Base-by-base conservation (phyloP, 2,329 filamentous ascomycete species). In the Akanthomyces dipterigenus region DNA sequence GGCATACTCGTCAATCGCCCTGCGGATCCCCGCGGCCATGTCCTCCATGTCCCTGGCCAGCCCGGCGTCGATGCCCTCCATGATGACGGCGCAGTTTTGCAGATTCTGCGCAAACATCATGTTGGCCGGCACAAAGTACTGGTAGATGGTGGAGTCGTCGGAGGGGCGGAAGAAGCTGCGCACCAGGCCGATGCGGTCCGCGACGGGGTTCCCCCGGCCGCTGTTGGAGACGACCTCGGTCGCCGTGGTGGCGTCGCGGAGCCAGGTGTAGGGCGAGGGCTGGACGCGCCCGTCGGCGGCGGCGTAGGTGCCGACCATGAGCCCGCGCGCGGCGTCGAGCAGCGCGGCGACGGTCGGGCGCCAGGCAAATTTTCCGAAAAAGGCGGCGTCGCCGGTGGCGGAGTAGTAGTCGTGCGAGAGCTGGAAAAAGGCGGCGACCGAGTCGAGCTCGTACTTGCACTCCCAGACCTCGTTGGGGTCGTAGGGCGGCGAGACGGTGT, bases 381-480 rank as follows among this genome's bases (percentile, higher is more conserved):
- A 91, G 60, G 81, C 82, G 1, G 79, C 83, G 42, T 93, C 93
- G 0, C 81, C 80, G 0, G 91, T 96, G 63, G 84, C 81, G 24
- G 84, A 80, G 75, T 90, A 84, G 77, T 96, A 97, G 69, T 95
- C 85, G 65, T 90, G 89, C 1, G 86, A 87, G 5, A 98, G 80
- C 46, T 90, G 85, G 8, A 98, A 80, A 73, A 97, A 97, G 34
- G 91, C 87, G 0, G 93, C 91, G 1, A 97, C 82, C 12, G 90
- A 93, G 76, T 97, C 93, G 50, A 97, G 85, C 76, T 97, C 93
- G 73, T 95, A 97, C 74, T 97, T 97, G 82, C 93, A 97, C 73
- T 97, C 93, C 70, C 95, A 97, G 0, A 96, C 92, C 42, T 87
- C 80, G 2, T 79, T 79, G 1, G 82, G 80, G 67, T 89, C 89